phyloP scores from a whole-genome alignment of 306 rosid genomes.

The Benincasa hispida region DNA sequence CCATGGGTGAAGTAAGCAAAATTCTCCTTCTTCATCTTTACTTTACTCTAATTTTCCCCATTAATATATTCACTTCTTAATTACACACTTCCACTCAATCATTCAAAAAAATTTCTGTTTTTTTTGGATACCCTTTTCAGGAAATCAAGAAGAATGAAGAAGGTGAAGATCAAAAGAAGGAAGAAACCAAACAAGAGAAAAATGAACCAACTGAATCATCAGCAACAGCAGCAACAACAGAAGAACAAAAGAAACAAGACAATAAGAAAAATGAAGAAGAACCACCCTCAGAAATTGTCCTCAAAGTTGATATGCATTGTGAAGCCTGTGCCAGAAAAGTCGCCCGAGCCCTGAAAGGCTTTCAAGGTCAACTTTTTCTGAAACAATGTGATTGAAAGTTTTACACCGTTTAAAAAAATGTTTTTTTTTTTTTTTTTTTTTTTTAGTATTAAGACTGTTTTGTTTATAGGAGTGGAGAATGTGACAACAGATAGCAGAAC shows the following conservation, averaged over 20 bases:
- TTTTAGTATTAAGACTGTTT: too few species aligned
- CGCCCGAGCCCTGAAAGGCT: slow-evolving; percentile 77
- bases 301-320: slow-evolving; percentile 97
- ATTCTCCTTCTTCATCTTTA: not conserved
- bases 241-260: slow-evolving; percentile 17
- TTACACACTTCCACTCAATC: not conserved
- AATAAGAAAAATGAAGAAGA: slow-evolving; percentile 31
- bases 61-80: not conserved
- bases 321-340: slow-evolving; percentile 91
- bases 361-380: slow-evolving; percentile 40
- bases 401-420: not conserved
- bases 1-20: slow-evolving; percentile 68
- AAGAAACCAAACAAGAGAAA: not conserved
- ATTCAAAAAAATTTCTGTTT: not conserved
- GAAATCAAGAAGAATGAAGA: slow-evolving; percentile 22
- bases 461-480: slow-evolving; percentile 11
- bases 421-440: not conserved
- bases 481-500: slow-evolving; percentile 9
- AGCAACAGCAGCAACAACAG: not conserved
- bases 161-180: slow-evolving; percentile 19
- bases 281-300: slow-evolving; percentile 49
- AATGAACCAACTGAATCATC: not conserved
- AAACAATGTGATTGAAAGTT: not conserved
- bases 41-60: not conserved
- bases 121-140: slow-evolving; percentile 8